Evolutionary conservation across 176 grass and related monocot genomes (phyloP).

Genomic region (Avena sativa): DNA sequence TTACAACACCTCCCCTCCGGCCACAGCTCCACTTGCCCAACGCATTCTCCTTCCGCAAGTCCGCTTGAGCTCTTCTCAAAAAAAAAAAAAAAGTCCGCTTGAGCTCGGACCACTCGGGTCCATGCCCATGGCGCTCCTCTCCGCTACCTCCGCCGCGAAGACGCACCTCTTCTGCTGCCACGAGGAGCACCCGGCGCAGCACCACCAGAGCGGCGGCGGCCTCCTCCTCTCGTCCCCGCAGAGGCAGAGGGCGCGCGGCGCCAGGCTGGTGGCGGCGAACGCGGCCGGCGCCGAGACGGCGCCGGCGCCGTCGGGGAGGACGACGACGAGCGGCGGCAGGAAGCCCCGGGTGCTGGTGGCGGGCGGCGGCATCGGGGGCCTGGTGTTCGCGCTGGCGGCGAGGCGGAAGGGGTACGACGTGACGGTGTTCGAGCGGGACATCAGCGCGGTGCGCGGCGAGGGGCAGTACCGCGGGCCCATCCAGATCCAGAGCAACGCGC

Average conservation of each 20-base stretch:
- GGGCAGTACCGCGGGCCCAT: slow-evolving; percentile 96
- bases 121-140: slow-evolving; percentile 60
- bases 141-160: slow-evolving; percentile 49
- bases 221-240: slow-evolving; percentile 18
- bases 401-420: slow-evolving; percentile 91
- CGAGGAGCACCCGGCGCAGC: slow-evolving; percentile 42
- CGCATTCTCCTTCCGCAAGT: neutral
- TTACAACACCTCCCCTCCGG: neutral
- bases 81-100: neutral
- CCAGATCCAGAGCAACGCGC: slow-evolving; percentile 99
- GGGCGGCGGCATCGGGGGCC: slow-evolving; percentile 84
- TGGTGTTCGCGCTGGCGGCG: slow-evolving; percentile 88
- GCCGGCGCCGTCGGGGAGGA: neutral
- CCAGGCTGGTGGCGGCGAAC: slow-evolving; percentile 1
- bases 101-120: neutral
- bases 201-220: neutral
- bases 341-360: slow-evolving; percentile 81
- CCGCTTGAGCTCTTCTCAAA: no score
- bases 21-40: neutral
- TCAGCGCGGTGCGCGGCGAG: slow-evolving; percentile 88
- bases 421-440: slow-evolving; percentile 91
- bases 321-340: neutral
- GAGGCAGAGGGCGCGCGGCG: slow-evolving; percentile 16
- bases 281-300: neutral
- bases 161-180: slow-evolving; percentile 42